A percentile compares a stretch with the other conserved stretches of the same genome.
Evolutionary conservation across 331 rosid species (phyloP).

Genomic region (Quercus phellos): DNA sequence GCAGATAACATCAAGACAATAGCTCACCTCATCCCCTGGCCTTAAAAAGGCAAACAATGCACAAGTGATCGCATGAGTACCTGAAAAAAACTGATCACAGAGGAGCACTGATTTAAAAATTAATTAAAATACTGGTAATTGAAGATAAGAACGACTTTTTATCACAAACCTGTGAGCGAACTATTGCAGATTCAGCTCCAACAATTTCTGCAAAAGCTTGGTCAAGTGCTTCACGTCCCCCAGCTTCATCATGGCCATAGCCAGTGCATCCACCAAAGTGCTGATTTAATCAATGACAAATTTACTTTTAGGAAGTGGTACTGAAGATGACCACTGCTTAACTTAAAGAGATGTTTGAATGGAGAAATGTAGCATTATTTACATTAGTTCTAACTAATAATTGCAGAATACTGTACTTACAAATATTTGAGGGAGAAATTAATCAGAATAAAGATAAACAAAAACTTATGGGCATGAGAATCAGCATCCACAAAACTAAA

Average conservation of each 20-base stretch:
- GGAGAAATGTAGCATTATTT: not conserved
- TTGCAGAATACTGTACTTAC: not conserved
- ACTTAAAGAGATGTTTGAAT: not conserved
- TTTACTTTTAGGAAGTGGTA: not conserved
- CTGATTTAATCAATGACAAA: conserved; percentile 32
- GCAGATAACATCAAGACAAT: conserved; percentile 12
- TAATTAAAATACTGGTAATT: not conserved
- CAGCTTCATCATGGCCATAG: conserved; percentile 96
- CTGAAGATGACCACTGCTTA: not conserved
- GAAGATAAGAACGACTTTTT: not conserved
- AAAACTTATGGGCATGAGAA: not conserved
- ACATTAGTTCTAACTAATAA: not conserved
- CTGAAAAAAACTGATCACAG: conserved; percentile 82
- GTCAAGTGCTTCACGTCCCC: conserved; percentile 93
- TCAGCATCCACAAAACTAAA: not conserved
- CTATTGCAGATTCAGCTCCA: conserved; percentile 88
- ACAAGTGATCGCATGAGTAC: conserved; percentile 92
- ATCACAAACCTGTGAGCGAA: conserved; percentile 80
- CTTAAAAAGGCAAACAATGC: conserved; percentile 76
- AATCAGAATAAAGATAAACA: not conserved
- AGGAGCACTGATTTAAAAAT: conserved; percentile 1
- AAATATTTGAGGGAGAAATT: not conserved
- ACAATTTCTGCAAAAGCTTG: conserved; percentile 78
- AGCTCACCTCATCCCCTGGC: conserved; percentile 90
- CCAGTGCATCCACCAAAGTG: conserved; percentile 92